Evolutionary conservation across 768 basidiomycete genomes (phyloP).

Genomic region (Phylloporus scabripes): DNA sequence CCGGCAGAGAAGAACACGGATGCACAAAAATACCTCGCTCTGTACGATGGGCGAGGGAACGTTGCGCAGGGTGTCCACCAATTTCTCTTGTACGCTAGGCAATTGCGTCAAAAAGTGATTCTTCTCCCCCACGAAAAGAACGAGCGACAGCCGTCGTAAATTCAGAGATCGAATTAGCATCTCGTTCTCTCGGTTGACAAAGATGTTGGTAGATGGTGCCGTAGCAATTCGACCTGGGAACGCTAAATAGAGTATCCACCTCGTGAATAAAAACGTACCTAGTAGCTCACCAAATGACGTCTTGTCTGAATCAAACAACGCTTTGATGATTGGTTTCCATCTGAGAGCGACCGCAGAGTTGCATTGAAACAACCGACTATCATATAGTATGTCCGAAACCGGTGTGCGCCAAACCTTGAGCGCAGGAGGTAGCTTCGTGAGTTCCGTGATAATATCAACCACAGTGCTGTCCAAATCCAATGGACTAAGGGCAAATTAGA

Average conservation of each 20-base stretch:
- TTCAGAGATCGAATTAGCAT: slow-evolving; percentile 82
- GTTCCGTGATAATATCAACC: slow-evolving; percentile 66
- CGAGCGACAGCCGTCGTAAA: slow-evolving; percentile 80
- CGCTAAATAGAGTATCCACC: slow-evolving; percentile 20
- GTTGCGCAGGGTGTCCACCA: slow-evolving; percentile 87
- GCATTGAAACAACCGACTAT: slow-evolving; percentile 83
- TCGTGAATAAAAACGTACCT: slow-evolving; percentile 43
- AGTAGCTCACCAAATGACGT: slow-evolving; percentile 80
- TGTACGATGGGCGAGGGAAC: slow-evolving; percentile 79
- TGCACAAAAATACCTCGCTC: slow-evolving; percentile 91
- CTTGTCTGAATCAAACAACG: slow-evolving; percentile 82
- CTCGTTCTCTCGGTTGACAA: slow-evolving; percentile 92
- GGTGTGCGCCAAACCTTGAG: slow-evolving; percentile 81
- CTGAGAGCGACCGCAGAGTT: slow-evolving; percentile 46
- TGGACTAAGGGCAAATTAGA: slow-evolving; percentile 43
- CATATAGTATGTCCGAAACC: slow-evolving; percentile 77
- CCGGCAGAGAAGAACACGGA: slow-evolving; percentile 86
- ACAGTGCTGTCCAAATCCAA: slow-evolving; percentile 70
- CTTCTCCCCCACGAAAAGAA: slow-evolving; percentile 81
- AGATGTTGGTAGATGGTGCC: slow-evolving; percentile 90
- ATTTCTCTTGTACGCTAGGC: slow-evolving; percentile 92
- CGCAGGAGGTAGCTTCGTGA: slow-evolving; percentile 71
- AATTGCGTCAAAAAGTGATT: slow-evolving; percentile 88
- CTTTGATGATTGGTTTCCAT: slow-evolving; percentile 77
- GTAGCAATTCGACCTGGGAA: slow-evolving; percentile 67